phyloP scores from a whole-genome alignment of 2,329 filamentous ascomycete genomes.

The Alternaria sp. region DNA sequence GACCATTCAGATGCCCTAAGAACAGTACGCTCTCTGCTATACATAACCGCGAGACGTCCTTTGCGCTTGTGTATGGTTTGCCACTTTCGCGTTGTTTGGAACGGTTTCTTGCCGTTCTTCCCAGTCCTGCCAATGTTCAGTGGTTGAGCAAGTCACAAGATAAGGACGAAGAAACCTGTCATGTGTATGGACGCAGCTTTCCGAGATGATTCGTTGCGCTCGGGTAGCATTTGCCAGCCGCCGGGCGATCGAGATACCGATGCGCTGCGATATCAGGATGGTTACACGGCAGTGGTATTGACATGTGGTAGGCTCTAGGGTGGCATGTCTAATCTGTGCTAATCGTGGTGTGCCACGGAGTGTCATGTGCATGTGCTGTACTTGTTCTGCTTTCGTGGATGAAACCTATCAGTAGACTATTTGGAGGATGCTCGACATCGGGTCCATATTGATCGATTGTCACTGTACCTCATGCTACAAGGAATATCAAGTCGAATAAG shows the following conservation, averaged over 20 bases:
- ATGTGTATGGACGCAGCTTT: neutral
- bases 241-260: neutral
- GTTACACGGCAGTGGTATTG: neutral
- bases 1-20: neutral
- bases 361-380: neutral
- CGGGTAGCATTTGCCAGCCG: slow-evolving; percentile 2
- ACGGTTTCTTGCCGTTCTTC: neutral
- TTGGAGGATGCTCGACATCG: neutral
- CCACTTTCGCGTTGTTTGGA: neutral
- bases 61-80: neutral
- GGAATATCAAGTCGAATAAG: neutral
- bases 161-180: neutral
- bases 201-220: neutral
- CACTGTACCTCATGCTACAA: neutral
- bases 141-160: neutral
- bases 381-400: neutral
- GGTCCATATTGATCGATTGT: rapidly evolving
- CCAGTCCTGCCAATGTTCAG: too few relatives aligned
- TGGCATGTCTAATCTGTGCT: neutral
- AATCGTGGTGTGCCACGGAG: neutral
- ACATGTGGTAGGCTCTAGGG: neutral
- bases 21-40: neutral
- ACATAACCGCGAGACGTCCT: neutral
- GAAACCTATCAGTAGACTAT: neutral
- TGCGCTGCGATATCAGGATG: neutral